phyloP scores from a whole-genome alignment of 73 alveolate species.

The Effrenium voratum region DNA sequence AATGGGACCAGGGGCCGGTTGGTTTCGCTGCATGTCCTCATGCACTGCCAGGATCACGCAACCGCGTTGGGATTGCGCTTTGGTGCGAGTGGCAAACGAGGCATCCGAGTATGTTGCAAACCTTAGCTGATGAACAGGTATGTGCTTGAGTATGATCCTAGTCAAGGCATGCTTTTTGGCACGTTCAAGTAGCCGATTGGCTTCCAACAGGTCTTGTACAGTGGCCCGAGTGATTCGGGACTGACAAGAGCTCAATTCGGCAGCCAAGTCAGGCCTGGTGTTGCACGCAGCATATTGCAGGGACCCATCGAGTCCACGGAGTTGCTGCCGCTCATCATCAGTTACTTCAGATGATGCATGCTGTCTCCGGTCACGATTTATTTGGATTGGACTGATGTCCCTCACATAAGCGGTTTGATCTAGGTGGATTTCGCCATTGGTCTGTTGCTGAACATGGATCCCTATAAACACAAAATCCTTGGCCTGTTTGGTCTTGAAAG shows the following conservation, averaged over 20 bases:
- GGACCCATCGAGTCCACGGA: neutral
- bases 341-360: neutral
- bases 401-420: neutral
- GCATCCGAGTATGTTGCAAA: neutral
- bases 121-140: neutral
- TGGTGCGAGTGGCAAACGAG: neutral
- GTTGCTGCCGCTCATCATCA: neutral
- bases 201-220: neutral
- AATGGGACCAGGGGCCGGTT: neutral
- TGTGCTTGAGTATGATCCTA: neutral
- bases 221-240: neutral
- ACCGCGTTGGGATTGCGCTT: neutral
- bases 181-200: neutral
- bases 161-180: neutral
- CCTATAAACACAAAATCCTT: neutral
- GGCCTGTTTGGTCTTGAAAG: neutral
- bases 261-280: slow-evolving; percentile 13
- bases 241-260: neutral
- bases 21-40: neutral
- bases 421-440: neutral
- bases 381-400: neutral
- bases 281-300: slow-evolving; percentile 16
- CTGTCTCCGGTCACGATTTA: neutral
- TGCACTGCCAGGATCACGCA: too few species aligned
- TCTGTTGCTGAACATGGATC: neutral